Conservation (phyloP, 257 asterid species). For the Salvia splendens region DNA sequence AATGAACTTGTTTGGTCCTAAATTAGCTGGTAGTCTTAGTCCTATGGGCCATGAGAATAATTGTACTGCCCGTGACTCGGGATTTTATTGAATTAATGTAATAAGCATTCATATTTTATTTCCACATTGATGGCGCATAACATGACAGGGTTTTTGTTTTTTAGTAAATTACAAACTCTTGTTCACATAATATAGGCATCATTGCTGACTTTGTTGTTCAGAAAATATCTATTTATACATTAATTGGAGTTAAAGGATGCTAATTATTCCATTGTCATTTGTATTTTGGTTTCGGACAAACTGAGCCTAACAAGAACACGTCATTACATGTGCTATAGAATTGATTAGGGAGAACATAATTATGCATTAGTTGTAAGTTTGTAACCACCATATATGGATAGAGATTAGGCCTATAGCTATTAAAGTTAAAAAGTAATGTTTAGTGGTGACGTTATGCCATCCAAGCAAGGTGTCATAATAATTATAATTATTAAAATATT, state of each 20-base stretch:
- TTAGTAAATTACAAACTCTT: neutral
- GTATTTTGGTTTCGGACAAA: no score
- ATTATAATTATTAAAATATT: no score
- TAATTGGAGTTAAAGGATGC: neutral
- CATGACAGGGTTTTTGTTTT: neutral
- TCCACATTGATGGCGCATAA: neutral
- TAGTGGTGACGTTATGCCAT: no score
- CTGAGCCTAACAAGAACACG: no score
- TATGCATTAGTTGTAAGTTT: no score
- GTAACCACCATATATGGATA: no score
- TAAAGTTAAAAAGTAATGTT: no score
- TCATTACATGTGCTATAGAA: no score
- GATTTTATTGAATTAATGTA: neutral
- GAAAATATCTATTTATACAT: neutral
- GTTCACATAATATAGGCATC: neutral
- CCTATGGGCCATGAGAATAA: conserved; percentile 6
- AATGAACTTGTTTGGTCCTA: neutral
- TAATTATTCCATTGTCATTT: no score
- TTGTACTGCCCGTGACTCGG: neutral
- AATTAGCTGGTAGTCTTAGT: neutral
- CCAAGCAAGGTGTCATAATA: no score
- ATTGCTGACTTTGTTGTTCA: neutral
- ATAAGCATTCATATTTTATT: neutral
- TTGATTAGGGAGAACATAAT: no score
- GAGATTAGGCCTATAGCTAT: no score